Percentiles rank a stretch among this genome's conserved stretches.
Conservation (phyloP, 441 rosid species). For the Erodium moschatum region DNA sequence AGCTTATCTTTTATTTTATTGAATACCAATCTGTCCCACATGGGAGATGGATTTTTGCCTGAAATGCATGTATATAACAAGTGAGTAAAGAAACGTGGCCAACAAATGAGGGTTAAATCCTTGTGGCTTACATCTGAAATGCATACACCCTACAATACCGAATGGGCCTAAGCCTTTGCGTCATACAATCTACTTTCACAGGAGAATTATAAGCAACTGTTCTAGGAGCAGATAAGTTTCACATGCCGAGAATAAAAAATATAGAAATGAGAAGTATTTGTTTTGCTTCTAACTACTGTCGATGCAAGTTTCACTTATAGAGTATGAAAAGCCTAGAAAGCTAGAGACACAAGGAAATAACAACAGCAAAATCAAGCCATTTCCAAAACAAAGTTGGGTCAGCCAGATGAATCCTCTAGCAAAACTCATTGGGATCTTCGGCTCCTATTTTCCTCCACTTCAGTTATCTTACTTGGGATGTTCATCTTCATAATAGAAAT, state of each 20-base stretch:
- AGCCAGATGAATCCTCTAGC: neutral
- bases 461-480: neutral
- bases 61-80: conserved; percentile 21
- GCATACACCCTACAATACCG: neutral
- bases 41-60: conserved; percentile 93
- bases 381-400: neutral
- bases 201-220: neutral
- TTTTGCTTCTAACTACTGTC: neutral
- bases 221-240: neutral
- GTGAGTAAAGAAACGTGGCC: conserved; percentile 14
- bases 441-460: neutral
- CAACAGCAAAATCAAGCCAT: neutral
- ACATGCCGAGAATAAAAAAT: neutral
- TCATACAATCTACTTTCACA: neutral
- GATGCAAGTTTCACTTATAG: neutral
- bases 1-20: conserved; percentile 83
- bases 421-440: neutral
- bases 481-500: too few species aligned
- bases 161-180: neutral
- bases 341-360: neutral
- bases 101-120: conserved; percentile 9
- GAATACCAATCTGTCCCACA: conserved; percentile 98
- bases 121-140: neutral
- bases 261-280: neutral
- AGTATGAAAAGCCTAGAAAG: conserved; percentile 5